Evolutionary conservation across 108 stramenopile genomes (phyloP), one percentile per base, ranked within the genome.

Genomic region (Skeletonema potamos): DNA sequence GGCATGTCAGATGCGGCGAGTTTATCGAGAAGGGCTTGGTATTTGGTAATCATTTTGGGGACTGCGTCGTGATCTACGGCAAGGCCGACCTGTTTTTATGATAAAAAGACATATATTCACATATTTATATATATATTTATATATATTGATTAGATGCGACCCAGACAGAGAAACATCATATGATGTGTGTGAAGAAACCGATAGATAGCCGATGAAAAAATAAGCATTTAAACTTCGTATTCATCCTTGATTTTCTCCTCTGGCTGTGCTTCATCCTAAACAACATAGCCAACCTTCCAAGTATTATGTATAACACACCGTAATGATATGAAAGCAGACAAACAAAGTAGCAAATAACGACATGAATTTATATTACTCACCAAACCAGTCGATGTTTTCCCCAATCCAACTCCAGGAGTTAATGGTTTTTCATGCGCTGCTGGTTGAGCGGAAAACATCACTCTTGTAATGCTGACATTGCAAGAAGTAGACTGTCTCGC

Each of bases 331-430:
- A 15, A 3, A 15, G 4, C 22, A 18, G 22, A 9, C 20, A 51
- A 51, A 24, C 48, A 24, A 15, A 11, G 15, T 12, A 56, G 13
- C 39, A 20, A 57, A 59, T 17, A 33, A 30, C 1, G 61, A 43
- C 36, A 24, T 61, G 26, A 39, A 17, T 1, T 30, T n/a, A n/a
- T n/a, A n/a, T n/a, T 30, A 86, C 92, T 76, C 76, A 96, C 95
- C 67, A 92, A 82, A 68, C 95, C 95, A 37, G 95, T 96, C 24
- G 91, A 89, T 27, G 95, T 96, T 82, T 96, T 96, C 39, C 89
- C 90, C 73, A 74, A 83, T 28, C 91, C 91, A 63, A 89, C 77
- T 26, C 94, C 94, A 22, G 91, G 91, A 37, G 86, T 79, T 24
- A 82, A 51, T 13, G 78, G 74, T 65, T 77, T 66, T 27, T 81